A percentile compares a stretch with the other conserved stretches of the same genome.
phyloP scores from a whole-genome alignment of 305 asterid genomes.

The Fraxinus sp. region DNA sequence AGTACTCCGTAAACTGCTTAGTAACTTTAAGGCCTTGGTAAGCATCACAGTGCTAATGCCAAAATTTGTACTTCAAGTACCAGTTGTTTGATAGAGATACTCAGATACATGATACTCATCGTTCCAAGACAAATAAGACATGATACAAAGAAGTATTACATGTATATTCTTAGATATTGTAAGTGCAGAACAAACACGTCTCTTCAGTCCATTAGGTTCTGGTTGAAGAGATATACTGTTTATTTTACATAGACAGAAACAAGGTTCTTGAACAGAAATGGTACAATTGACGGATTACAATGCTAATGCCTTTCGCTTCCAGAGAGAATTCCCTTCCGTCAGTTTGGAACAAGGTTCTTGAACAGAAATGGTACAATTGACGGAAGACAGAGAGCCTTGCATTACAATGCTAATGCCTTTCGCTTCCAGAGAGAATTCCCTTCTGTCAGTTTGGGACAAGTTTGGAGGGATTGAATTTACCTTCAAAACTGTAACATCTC shows the following conservation, averaged over 20 bases:
- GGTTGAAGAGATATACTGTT: not conserved
- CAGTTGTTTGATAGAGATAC: not conserved
- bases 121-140: not conserved
- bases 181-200: not conserved
- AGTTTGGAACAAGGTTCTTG: constrained; percentile 7
- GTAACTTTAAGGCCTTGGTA: not conserved
- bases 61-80: not conserved
- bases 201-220: not conserved
- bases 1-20: not conserved
- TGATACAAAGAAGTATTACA: not conserved
- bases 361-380: constrained; percentile 46
- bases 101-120: not conserved
- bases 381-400: constrained; percentile 84
- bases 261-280: constrained; percentile 4
- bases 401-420: not conserved
- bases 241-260: not conserved
- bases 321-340: not conserved
- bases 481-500: constrained; percentile 14
- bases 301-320: not conserved
- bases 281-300: not conserved
- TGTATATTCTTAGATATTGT: not conserved
- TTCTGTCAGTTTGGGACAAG: not conserved
- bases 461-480: constrained; percentile 3
- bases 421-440: not conserved
- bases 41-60: not conserved